Evolutionary conservation across 257 asterid species (phyloP).

Genomic region (Solanum chmielewskii): DNA sequence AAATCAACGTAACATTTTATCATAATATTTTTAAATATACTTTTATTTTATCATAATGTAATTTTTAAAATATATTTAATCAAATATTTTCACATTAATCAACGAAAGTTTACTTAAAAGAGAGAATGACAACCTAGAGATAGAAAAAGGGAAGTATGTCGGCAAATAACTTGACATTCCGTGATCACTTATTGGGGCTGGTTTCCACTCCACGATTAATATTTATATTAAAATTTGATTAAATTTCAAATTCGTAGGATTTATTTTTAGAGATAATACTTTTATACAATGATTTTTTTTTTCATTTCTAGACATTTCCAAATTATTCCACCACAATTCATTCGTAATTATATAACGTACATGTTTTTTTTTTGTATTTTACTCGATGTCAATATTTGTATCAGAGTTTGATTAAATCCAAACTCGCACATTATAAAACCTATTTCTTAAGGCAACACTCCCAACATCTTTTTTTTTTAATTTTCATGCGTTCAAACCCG

Average conservation of each 20-base stretch:
- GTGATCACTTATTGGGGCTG: constrained; percentile 19
- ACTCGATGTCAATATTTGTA: background rate
- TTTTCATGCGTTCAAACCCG: accelerated
- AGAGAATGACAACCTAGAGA: background rate
- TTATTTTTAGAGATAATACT: background rate
- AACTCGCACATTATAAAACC: background rate
- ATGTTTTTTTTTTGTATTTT: too few species aligned
- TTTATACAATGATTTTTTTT: too few species aligned
- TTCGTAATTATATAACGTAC: background rate
- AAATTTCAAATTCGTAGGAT: accelerated
- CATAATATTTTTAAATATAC: accelerated
- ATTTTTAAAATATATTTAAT: too few species aligned
- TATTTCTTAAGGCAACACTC: background rate
- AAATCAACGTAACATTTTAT: background rate
- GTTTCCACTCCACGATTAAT: background rate
- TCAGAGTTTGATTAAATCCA: background rate
- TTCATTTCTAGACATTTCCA: background rate
- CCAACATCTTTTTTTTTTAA: accelerated
- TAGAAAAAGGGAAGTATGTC: constrained; percentile 6
- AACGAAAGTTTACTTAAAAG: too few species aligned
- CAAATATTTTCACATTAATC: background rate
- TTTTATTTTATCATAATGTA: background rate
- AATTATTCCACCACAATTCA: background rate
- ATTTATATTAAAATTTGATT: background rate
- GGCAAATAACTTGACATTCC: constrained; percentile 40